Percentiles rank a stretch among this genome's conserved stretches.
Evolutionary conservation across 78 protist genomes (phyloP).

Genomic region (Speleostelium caveatum): DNA sequence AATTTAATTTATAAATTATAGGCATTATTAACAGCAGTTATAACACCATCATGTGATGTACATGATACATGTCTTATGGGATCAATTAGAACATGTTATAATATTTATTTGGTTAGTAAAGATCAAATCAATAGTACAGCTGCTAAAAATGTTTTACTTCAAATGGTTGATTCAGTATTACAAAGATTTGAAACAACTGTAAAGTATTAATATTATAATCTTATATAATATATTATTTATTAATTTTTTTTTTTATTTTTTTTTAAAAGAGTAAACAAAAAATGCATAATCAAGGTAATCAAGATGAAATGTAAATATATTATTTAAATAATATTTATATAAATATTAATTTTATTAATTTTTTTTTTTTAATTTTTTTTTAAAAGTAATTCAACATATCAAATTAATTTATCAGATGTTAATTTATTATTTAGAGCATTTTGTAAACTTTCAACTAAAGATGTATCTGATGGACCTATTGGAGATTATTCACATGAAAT

Average conservation of each 20-base stretch:
- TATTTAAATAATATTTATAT: not conserved
- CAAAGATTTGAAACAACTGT: slow-evolving; percentile 22
- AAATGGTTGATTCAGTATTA: slow-evolving; percentile 77
- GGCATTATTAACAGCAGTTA: slow-evolving; percentile 85
- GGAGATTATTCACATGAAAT: slow-evolving; percentile 67
- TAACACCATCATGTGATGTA: slow-evolving; percentile 73
- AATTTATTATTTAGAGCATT: slow-evolving; percentile 76
- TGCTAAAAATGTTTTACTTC: slow-evolving; percentile 64
- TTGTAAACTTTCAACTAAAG: slow-evolving; percentile 61
- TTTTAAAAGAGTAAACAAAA: slow-evolving; percentile 2
- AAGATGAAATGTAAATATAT: slow-evolving; percentile 1
- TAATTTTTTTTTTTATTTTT: not conserved
- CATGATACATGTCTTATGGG: slow-evolving; percentile 89
- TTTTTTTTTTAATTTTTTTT: too few relatives aligned
- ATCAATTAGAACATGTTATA: slow-evolving; percentile 83
- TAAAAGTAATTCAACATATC: slow-evolving; percentile 51
- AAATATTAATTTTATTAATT: not conserved
- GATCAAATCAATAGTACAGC: slow-evolving; percentile 40
- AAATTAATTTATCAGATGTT: slow-evolving; percentile 52
- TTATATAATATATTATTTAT: not conserved
- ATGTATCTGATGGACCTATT: slow-evolving; percentile 19
- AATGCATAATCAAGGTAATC: slow-evolving; percentile 1
- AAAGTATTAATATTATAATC: slow-evolving; percentile 1
- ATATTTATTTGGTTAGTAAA: slow-evolving; percentile 78
- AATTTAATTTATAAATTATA: slow-evolving; percentile 2